phyloP scores from a whole-genome alignment of 176 grass and related monocot species.

The Oropetium thomaeum region DNA sequence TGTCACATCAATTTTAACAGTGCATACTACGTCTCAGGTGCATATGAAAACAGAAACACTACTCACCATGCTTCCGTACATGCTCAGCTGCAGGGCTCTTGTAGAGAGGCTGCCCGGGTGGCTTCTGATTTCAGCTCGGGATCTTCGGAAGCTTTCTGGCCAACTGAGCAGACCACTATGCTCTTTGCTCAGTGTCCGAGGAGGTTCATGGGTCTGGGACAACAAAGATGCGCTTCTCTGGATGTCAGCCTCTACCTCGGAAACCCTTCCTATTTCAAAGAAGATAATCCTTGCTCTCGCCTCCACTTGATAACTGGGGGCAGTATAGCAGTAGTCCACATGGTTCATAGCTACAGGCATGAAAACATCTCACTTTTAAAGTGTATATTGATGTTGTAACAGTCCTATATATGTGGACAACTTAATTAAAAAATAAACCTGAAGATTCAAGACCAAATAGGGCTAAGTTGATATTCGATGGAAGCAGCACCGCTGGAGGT shows the following conservation, averaged over 20 bases:
- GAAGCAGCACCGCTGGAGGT: constrained; percentile 62
- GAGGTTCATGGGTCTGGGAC: constrained; percentile 34
- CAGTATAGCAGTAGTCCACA: constrained; percentile 50
- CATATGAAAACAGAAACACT: neutral
- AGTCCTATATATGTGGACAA: neutral
- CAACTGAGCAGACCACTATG: constrained; percentile 66
- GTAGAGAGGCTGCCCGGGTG: constrained; percentile 51
- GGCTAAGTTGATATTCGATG: constrained; percentile 45
- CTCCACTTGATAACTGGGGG: constrained; percentile 65
- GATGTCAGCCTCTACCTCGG: constrained; percentile 38
- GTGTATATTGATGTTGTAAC: neutral
- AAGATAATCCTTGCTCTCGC: constrained; percentile 68
- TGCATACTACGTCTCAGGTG: neutral
- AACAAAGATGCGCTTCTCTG: constrained; percentile 41
- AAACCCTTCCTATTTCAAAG: constrained; percentile 44
- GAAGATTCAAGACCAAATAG: constrained; percentile 67
- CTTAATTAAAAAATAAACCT: constrained; percentile 40
- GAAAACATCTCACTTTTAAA: neutral
- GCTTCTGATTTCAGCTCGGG: constrained; percentile 34
- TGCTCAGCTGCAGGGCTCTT: constrained; percentile 81
- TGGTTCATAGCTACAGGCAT: constrained; percentile 46
- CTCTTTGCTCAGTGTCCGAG: constrained; percentile 57
- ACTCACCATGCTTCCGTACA: constrained; percentile 82
- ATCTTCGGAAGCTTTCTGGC: constrained; percentile 69
- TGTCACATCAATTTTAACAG: neutral